Evolutionary conservation across 2,329 filamentous ascomycete species (phyloP), one percentile per base, ranked within the genome.

Genomic region (Stemphylium vesicarium): DNA sequence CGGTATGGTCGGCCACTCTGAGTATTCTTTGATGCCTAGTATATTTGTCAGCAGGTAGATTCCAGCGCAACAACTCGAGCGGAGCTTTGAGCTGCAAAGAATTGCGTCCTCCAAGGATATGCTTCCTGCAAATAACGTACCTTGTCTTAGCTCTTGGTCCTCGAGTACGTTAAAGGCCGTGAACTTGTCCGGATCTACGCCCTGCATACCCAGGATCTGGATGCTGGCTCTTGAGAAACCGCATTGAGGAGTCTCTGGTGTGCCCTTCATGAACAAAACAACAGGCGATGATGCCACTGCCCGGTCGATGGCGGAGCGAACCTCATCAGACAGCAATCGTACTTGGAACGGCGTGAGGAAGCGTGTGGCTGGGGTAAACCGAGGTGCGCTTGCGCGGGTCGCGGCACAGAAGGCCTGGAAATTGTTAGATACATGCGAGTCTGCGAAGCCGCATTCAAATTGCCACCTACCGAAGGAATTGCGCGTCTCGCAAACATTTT

Each of bases 221-320:
- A 99, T 96, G 74, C 86, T 92, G 50, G 94, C 94, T 68, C 93
- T 87, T 55, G 94, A 98, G 83, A 97, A 99, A 40, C 95, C 95
- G 79, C 95, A 99, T 78, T 97, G 93, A 16, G 95, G 95, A 57
- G 87, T 91, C 80, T 97, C 93, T 54, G 95, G 95, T 1, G 95
- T 98, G 56, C 95, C 95, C 82, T 99, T 99, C 95, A 99, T 99
- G 83, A 99, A 99, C 53, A 99, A 84, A 1, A 99, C 95, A 0
- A 99, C 94, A 2, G 94, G 94, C 0, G 93, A 90, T 0, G 92
- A 93, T 20, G 80, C 82, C 13, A 99, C 88, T 29, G 94, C 94
- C 76, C 92, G 91, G 77, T 97, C 91, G 69, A 99, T 99, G 22
- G 93, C 92, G 35, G 86, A 79, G 59, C 85, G 87, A 10, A 91